Evolutionary conservation across 805 yeast species (phyloP).

Genomic region (Brettanomyces custersianus): DNA sequence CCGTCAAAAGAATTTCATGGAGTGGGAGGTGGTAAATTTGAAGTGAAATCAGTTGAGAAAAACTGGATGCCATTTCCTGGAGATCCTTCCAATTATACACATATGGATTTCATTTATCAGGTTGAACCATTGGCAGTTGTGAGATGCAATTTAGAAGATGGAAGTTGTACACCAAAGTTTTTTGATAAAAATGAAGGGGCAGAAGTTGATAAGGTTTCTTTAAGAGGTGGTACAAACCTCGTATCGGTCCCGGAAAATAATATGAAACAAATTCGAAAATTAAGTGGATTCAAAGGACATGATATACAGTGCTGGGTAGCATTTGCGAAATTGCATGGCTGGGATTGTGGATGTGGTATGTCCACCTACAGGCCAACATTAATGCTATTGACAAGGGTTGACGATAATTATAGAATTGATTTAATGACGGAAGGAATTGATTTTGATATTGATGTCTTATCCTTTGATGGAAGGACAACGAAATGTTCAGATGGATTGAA

Average conservation of each 20-base stretch:
- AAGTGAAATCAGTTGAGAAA: constrained; percentile 21
- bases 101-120: constrained; percentile 23
- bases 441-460: constrained; percentile 26
- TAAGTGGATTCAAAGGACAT: constrained; percentile 16
- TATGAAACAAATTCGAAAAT: constrained; percentile 6
- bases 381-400: constrained; percentile 25
- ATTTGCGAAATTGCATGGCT: constrained; percentile 35
- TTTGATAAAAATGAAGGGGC: constrained; percentile 16
- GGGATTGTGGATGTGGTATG: constrained; percentile 35
- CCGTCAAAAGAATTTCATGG: constrained; percentile 16
- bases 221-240: constrained; percentile 28
- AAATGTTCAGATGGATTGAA: constrained; percentile 25
- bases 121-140: constrained; percentile 25
- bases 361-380: constrained; percentile 37
- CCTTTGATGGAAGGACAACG: constrained; percentile 18
- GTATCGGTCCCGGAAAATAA: constrained; percentile 19
- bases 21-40: constrained; percentile 17
- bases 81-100: constrained; percentile 17
- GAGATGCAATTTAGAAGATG: constrained; percentile 24
- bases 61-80: constrained; percentile 34
- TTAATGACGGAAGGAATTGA: constrained; percentile 25
- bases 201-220: constrained; percentile 14
- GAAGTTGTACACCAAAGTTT: constrained; percentile 23
- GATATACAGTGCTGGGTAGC: constrained; percentile 33
- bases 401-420: constrained; percentile 25